A percentile compares a stretch with the other conserved stretches of the same genome.
phyloP scores from a whole-genome alignment of 768 basidiomycete genomes.

The Gloeophyllum trabeum region DNA sequence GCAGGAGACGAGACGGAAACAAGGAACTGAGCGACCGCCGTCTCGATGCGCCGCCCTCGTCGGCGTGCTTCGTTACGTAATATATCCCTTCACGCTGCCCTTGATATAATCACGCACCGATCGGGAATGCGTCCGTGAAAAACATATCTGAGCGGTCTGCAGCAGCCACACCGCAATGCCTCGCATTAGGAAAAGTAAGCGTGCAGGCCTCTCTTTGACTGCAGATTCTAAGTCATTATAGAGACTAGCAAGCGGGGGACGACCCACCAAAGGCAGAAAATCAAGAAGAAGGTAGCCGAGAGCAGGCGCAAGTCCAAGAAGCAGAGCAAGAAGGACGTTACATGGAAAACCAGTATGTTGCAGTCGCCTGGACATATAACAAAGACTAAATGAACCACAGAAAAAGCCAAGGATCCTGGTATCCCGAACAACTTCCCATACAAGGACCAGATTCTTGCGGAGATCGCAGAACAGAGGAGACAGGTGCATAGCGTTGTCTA shows the following conservation, averaged over 20 bases:
- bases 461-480: conserved; percentile 74
- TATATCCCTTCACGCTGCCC: too few species aligned
- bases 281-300: conserved; percentile 69
- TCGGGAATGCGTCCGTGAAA: too few species aligned
- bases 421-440: conserved; percentile 90
- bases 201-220: neutral
- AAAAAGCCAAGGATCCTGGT: conserved; percentile 82
- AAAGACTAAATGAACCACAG: too few species aligned
- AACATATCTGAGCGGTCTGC: too few species aligned
- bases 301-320: conserved; percentile 67
- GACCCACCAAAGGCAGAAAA: conserved; percentile 61
- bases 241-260: conserved; percentile 77
- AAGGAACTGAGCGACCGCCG: too few species aligned
- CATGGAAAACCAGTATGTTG: conserved; percentile 82
- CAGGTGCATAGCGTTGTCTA: conserved; percentile 34
- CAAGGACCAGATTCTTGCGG: conserved; percentile 90
- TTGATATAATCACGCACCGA: too few species aligned
- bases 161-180: conserved; percentile 31
- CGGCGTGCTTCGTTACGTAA: too few species aligned
- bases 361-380: too few species aligned
- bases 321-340: conserved; percentile 62
- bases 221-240: conserved; percentile 16
- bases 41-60: too few species aligned
- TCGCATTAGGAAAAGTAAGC: conserved; percentile 58
- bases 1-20: too few species aligned